Percentiles rank a stretch among this genome's conserved stretches.
Evolutionary conservation across 768 basidiomycete genomes (phyloP).

Genomic region (Mycena latifolia): DNA sequence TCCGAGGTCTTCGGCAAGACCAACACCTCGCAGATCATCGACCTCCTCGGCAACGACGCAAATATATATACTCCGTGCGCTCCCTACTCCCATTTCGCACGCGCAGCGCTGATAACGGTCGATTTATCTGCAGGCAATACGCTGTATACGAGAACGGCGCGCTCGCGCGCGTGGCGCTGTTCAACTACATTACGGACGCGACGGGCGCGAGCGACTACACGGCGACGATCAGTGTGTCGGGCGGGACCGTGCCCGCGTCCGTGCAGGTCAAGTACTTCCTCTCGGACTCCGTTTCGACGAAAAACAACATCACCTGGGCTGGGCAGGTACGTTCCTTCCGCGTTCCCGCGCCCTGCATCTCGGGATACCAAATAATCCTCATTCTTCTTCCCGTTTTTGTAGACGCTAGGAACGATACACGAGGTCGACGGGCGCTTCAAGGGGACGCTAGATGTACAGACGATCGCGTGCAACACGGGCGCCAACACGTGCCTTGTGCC

Average conservation of each 20-base stretch:
- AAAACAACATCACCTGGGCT: constrained; percentile 81
- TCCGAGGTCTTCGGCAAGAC: constrained; percentile 79
- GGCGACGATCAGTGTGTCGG: constrained; percentile 61
- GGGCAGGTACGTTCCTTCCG: constrained; percentile 64
- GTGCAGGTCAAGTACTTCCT: constrained; percentile 66
- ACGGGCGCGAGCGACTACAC: constrained; percentile 67
- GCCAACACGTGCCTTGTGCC: constrained; percentile 40
- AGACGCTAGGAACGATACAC: constrained; percentile 18
- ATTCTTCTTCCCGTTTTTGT: neutral
- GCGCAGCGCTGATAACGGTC: too few species aligned
- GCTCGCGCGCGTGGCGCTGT: constrained; percentile 71
- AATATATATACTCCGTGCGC: constrained; percentile 69
- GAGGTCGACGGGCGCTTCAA: constrained; percentile 41
- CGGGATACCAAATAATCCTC: too few species aligned
- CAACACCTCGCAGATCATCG: constrained; percentile 74
- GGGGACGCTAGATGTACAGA: constrained; percentile 34
- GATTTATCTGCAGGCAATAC: constrained; percentile 50
- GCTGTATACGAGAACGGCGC: constrained; percentile 80
- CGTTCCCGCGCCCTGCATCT: too few species aligned
- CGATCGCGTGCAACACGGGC: constrained; percentile 38
- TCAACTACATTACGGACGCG: constrained; percentile 79
- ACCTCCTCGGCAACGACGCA: constrained; percentile 66
- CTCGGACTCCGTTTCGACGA: constrained; percentile 69
- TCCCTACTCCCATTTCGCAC: neutral
- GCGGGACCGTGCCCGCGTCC: constrained; percentile 56